Conservation (phyloP, 345 rosid genomes). For the Citrus cavaleriei region DNA sequence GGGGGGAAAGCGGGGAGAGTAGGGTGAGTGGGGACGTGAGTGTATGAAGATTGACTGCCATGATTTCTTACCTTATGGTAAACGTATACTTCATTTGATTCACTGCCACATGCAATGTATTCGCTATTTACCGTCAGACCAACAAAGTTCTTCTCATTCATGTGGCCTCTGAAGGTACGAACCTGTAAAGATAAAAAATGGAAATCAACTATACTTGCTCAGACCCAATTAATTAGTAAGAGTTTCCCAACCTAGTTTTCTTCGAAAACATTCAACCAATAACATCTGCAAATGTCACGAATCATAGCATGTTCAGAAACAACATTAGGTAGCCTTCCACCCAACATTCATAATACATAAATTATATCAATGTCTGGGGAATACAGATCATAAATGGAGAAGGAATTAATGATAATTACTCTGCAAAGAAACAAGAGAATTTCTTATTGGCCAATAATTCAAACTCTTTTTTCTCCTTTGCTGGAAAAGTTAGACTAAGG, state of each 20-base stretch:
- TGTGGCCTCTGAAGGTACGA: slow-evolving; percentile 83
- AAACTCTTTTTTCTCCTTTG: not conserved
- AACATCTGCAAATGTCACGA: not conserved
- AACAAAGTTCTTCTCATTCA: slow-evolving; percentile 96
- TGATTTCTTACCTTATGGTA: slow-evolving; percentile 77
- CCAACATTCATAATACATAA: not conserved
- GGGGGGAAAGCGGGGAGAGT: too few species aligned
- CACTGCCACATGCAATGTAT: slow-evolving; percentile 94
- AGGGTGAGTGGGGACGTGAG: not conserved
- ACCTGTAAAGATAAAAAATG: slow-evolving; percentile 46
- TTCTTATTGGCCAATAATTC: not conserved
- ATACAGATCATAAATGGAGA: not conserved
- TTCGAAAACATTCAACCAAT: not conserved
- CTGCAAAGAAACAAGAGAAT: not conserved
- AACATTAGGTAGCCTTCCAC: not conserved
- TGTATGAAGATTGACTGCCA: not conserved
- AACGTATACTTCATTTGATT: slow-evolving; percentile 90
- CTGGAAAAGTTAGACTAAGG: not conserved
- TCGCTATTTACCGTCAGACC: slow-evolving; percentile 85
- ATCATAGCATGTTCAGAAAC: not conserved
- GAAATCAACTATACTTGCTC: not conserved
- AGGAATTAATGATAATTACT: not conserved
- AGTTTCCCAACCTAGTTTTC: not conserved
- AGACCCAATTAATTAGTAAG: not conserved
- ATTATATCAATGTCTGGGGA: not conserved